These are phyloP conservation scores for Chytriomyces sp. DNA, from an alignment of 192 early-diverging fungal genomes.

Conservation along the genomic window DNA sequence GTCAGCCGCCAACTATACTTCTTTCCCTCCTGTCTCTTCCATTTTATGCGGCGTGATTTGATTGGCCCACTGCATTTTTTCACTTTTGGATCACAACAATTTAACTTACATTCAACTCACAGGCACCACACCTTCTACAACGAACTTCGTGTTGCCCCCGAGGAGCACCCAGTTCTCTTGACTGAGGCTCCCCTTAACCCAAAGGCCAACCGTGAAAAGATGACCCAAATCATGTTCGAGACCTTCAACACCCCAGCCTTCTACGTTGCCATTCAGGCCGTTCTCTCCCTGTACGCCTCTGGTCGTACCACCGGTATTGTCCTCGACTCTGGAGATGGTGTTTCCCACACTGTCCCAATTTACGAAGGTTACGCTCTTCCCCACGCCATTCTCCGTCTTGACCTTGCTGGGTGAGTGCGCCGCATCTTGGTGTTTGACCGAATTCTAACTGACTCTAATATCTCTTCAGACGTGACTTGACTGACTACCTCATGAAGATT, in stretches of 20 bases:
- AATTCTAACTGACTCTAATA: not conserved
- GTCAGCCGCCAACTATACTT: not conserved
- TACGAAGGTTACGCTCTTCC: conserved; percentile 96
- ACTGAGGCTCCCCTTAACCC: conserved; percentile 98
- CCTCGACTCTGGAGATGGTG: conserved; percentile 97
- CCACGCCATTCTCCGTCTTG: conserved; percentile 95
- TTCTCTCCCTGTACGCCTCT: conserved; percentile 94
- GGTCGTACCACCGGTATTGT: conserved; percentile 99
- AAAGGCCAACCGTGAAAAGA: conserved; percentile 98
- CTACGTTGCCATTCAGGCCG: conserved; percentile 97
- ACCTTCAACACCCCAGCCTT: conserved; percentile 96
- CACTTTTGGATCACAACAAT: not conserved
- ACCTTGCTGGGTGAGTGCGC: conserved; percentile 76
- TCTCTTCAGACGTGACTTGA: conserved; percentile 76
- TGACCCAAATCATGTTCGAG: conserved; percentile 99
- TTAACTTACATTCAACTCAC: not conserved
- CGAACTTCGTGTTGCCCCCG: conserved; percentile 96
- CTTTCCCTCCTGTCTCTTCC: not conserved
- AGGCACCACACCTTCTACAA: conserved; percentile 98
- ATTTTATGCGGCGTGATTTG: not conserved
- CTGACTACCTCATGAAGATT: conserved; percentile 90
- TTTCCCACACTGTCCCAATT: conserved; percentile 96
- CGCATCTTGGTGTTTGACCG: not conserved
- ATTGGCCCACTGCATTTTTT: not conserved
- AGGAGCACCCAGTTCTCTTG: conserved; percentile 97